phyloP scores from a whole-genome alignment of 2,329 filamentous ascomycete species.

The Amauroascus niger region DNA sequence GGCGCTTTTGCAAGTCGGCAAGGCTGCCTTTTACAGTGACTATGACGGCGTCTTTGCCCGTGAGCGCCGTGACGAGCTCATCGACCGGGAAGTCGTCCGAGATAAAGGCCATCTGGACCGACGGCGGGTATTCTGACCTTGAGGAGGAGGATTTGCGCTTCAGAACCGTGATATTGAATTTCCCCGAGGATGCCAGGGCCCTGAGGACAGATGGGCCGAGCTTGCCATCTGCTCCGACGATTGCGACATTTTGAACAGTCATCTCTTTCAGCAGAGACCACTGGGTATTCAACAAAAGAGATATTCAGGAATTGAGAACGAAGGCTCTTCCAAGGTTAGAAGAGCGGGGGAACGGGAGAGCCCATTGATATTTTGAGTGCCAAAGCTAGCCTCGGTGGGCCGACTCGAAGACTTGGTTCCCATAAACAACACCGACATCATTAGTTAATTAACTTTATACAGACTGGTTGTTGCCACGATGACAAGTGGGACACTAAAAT shows the following conservation, averaged over 20 bases:
- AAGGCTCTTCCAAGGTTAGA: too few relatives aligned
- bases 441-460: neutral
- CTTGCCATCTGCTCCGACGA: slow-evolving; percentile 10
- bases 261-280: neutral
- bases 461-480: too few relatives aligned
- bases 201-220: slow-evolving; percentile 9
- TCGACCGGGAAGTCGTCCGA: slow-evolving; percentile 8
- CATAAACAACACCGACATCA: neutral
- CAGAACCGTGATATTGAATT: slow-evolving; percentile 9
- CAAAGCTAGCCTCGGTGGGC: neutral
- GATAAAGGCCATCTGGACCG: neutral
- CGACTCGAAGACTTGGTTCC: neutral
- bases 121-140: slow-evolving; percentile 4
- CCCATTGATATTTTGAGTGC: neutral
- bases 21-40: slow-evolving; percentile 5
- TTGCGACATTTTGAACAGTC: slow-evolving; percentile 7
- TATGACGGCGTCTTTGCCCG: slow-evolving; percentile 9
- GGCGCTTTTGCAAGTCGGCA: slow-evolving; percentile 6
- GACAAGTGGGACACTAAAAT: too few relatives aligned
- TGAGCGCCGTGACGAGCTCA: slow-evolving; percentile 4
- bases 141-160: slow-evolving; percentile 11
- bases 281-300: neutral
- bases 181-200: slow-evolving; percentile 4
- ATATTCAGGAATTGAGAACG: neutral
- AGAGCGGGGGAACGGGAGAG: slow-evolving; percentile 29